Evolutionary conservation across 331 rosid genomes (phyloP).

Genomic region (Stylosanthes scabra): DNA sequence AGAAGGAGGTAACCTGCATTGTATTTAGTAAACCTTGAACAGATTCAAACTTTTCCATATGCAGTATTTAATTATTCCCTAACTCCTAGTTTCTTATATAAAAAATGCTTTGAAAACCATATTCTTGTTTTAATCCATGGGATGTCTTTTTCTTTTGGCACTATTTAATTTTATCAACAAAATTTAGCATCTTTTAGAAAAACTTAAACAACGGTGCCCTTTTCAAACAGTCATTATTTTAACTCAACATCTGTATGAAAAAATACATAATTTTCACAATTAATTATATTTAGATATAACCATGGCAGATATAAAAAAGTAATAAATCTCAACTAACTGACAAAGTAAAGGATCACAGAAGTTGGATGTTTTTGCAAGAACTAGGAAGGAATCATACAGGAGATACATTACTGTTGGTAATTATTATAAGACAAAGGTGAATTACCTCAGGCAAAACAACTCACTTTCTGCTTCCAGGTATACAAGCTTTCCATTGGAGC

Average conservation of each 20-base stretch:
- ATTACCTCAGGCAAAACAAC: constrained; percentile 31
- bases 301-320: not conserved
- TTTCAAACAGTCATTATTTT: constrained; percentile 31
- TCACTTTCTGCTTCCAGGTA: constrained; percentile 50
- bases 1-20: constrained; percentile 60
- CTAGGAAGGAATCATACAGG: constrained; percentile 16
- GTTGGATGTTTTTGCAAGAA: constrained; percentile 25
- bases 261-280: constrained; percentile 1
- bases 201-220: constrained; percentile 22
- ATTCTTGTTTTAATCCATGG: constrained; percentile 2
- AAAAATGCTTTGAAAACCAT: too few relatives aligned
- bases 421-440: constrained; percentile 21
- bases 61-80: constrained; percentile 16
- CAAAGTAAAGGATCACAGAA: constrained; percentile 22
- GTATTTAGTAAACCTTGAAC: constrained; percentile 20
- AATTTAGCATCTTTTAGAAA: constrained; percentile 19
- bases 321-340: constrained; percentile 37
- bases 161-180: constrained; percentile 19
- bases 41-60: constrained; percentile 10
- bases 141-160: not conserved
- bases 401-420: not conserved
- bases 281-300: not conserved
- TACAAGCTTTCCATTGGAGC: constrained; percentile 70
- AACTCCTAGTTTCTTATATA: not conserved
- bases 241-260: constrained; percentile 11